phyloP scores from a whole-genome alignment of 306 rosid genomes.

The Lithocarpus polystachyus region DNA sequence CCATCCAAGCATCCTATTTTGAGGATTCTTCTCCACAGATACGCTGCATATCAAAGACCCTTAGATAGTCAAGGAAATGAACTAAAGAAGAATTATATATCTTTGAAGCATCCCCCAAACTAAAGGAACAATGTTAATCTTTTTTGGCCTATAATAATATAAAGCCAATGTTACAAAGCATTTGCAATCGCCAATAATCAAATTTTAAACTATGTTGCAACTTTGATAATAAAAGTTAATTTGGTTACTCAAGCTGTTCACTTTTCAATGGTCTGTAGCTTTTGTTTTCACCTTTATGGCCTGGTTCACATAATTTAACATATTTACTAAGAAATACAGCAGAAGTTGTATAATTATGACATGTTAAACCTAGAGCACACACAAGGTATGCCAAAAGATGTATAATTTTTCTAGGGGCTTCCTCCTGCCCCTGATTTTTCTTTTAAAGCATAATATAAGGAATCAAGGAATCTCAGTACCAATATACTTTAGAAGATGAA shows the following conservation, averaged over 20 bases:
- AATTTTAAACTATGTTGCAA: not conserved
- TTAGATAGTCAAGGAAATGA: slow-evolving; percentile 6
- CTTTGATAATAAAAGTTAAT: not conserved
- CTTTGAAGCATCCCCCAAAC: not conserved
- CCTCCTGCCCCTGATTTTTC: no score
- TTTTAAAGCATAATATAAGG: no score
- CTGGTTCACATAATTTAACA: not conserved
- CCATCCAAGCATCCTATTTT: slow-evolving; percentile 78
- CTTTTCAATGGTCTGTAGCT: not conserved
- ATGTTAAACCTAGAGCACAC: no score
- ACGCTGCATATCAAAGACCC: slow-evolving; percentile 38
- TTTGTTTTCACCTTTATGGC: not conserved
- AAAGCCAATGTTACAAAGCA: not conserved
- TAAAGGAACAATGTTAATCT: not conserved
- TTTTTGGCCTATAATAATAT: not conserved
- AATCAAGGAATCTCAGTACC: no score
- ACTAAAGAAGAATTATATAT: not conserved
- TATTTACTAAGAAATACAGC: not conserved
- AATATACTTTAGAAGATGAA: no score
- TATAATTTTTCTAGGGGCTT: no score
- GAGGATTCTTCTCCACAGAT: slow-evolving; percentile 48
- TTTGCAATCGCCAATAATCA: not conserved
- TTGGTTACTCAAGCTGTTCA: not conserved
- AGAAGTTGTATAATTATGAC: no score
- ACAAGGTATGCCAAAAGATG: no score